Percentiles rank a stretch among this genome's conserved stretches.
These are phyloP conservation scores for Spencermartinsiella ligniputridi DNA, from an alignment of 1,139 yeast species.

Conservation along the genomic window DNA sequence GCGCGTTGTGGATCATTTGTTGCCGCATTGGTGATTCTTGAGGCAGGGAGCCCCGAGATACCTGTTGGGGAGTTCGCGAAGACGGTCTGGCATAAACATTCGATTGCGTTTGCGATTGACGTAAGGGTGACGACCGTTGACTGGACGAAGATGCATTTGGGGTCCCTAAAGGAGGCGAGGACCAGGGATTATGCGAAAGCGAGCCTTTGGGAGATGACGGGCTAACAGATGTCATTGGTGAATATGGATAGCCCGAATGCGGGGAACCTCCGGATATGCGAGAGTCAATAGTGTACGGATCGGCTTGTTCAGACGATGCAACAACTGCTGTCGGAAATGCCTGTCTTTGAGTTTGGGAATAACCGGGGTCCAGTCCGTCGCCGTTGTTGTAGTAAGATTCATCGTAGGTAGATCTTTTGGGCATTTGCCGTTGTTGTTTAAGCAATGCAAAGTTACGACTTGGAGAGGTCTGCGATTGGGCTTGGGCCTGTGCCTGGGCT, in stretches of 20 bases:
- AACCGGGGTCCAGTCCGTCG: background rate
- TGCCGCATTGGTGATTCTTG: background rate
- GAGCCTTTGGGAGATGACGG: conserved; percentile 13
- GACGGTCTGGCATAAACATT: conserved; percentile 10
- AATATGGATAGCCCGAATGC: conserved; percentile 8
- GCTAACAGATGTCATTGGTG: conserved; percentile 13
- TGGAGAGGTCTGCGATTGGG: conserved; percentile 7
- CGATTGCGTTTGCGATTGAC: conserved; percentile 3
- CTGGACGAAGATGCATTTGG: conserved; percentile 5
- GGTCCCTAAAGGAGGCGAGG: conserved; percentile 11
- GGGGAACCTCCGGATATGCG: conserved; percentile 9
- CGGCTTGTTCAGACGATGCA: conserved; percentile 2
- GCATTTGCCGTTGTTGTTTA: background rate
- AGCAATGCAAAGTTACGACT: conserved; percentile 2
- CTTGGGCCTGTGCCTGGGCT: conserved; percentile 13
- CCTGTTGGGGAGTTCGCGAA: conserved; percentile 9
- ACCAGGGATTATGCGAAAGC: conserved; percentile 13
- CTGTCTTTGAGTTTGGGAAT: background rate
- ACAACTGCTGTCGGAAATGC: background rate
- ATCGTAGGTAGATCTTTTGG: background rate
- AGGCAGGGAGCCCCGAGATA: background rate
- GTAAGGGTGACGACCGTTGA: conserved; percentile 6
- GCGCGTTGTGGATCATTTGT: background rate
- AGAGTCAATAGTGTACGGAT: conserved; percentile 6
- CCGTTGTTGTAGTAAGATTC: background rate